These are phyloP conservation scores for Chlorokybus atmophyticus DNA, from an alignment of 139 green algal species.

Conservation along the genomic window DNA sequence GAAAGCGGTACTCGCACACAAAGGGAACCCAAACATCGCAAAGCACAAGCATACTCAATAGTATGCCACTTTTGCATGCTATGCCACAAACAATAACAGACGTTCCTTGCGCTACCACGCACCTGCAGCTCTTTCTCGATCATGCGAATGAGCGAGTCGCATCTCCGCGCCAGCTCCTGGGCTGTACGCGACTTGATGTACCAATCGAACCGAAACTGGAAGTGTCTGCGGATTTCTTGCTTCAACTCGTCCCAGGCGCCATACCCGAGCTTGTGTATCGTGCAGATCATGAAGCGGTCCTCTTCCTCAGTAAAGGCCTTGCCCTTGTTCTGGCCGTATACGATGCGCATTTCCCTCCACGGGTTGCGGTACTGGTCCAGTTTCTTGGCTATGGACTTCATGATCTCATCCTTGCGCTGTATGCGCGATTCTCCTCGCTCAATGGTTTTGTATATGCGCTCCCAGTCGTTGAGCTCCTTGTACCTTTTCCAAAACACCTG, in stretches of 20 bases:
- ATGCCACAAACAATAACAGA: too few species aligned
- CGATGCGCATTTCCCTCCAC: conserved; percentile 74
- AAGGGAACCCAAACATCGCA: too few species aligned
- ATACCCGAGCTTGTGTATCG: conserved; percentile 89
- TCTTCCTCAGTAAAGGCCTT: conserved; percentile 98
- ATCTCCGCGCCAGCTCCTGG: conserved; percentile 58
- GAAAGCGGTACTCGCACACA: too few species aligned
- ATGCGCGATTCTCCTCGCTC: conserved; percentile 85
- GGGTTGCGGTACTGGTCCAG: conserved; percentile 88
- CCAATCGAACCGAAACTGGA: conserved; percentile 98
- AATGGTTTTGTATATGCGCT: conserved; percentile 80
- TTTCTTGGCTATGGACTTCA: conserved; percentile 76
- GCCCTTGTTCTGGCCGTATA: conserved; percentile 88
- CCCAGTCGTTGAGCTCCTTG: conserved; percentile 31
- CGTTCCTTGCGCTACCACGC: too few species aligned
- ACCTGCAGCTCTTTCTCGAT: conserved; percentile 94
- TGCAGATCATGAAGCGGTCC: conserved; percentile 95
- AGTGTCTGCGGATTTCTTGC: conserved; percentile 73
- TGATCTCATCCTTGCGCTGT: conserved; percentile 64
- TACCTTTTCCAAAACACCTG: conserved; percentile 37
- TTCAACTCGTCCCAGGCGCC: conserved; percentile 97
- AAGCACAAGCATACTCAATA: too few species aligned
- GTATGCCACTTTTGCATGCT: too few species aligned
- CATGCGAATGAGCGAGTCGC: conserved; percentile 89
- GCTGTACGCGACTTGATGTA: conserved; percentile 95